A percentile compares a stretch with the other conserved stretches of the same genome.
These are phyloP conservation scores for Fusarium sp. DNA, from an alignment of 2,329 filamentous ascomycete genomes.

Conservation along the genomic window DNA sequence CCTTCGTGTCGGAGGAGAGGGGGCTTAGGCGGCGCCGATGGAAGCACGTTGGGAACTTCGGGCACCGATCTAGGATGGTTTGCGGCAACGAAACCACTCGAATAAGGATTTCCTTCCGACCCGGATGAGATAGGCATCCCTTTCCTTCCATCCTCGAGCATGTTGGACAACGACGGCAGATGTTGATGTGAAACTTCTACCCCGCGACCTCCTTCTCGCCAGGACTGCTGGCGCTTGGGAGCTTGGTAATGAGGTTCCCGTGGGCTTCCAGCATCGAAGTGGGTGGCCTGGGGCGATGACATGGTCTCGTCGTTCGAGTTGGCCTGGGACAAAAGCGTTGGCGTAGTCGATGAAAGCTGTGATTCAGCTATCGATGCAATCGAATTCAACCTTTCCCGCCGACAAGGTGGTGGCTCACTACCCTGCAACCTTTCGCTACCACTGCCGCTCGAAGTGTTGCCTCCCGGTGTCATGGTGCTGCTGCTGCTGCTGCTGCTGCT, in stretches of 20 bases:
- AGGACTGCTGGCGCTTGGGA: slow-evolving; percentile 44
- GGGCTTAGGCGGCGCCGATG: slow-evolving; percentile 50
- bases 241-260: slow-evolving; percentile 45
- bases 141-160: slow-evolving; percentile 55
- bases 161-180: slow-evolving; percentile 61
- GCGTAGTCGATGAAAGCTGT: slow-evolving; percentile 55
- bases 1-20: slow-evolving; percentile 60
- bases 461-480: slow-evolving; percentile 51
- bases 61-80: slow-evolving; percentile 48
- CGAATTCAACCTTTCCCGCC: slow-evolving; percentile 62
- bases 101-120: slow-evolving; percentile 41
- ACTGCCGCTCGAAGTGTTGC: slow-evolving; percentile 55
- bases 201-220: slow-evolving; percentile 43
- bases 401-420: slow-evolving; percentile 60
- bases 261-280: slow-evolving; percentile 52
- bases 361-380: slow-evolving; percentile 60
- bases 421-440: slow-evolving; percentile 61
- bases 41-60: slow-evolving; percentile 42
- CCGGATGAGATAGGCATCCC: slow-evolving; percentile 30
- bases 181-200: slow-evolving; percentile 46
- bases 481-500: slow-evolving; percentile 54
- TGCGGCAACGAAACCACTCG: slow-evolving; percentile 47
- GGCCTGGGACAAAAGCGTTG: slow-evolving; percentile 51
- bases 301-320: slow-evolving; percentile 57
- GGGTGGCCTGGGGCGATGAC: slow-evolving; percentile 56